Percentiles rank a stretch among this genome's conserved stretches.
These are phyloP conservation scores for Penicillium sumatraense DNA, from an alignment of 2,329 filamentous ascomycete species.

Conservation along the genomic window DNA sequence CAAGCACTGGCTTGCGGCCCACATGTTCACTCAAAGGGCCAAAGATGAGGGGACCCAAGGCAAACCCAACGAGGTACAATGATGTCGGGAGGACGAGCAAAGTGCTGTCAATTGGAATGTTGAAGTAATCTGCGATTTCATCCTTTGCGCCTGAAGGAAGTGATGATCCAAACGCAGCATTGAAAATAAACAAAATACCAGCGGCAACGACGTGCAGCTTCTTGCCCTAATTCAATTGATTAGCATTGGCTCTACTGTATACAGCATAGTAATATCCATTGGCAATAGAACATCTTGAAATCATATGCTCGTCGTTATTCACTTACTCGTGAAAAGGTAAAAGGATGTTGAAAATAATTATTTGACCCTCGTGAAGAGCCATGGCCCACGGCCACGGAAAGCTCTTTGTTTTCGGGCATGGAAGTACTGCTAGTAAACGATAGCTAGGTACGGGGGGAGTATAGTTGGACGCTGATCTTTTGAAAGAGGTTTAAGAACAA, in stretches of 20 bases:
- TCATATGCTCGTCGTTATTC: not conserved
- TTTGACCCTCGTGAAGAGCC: not conserved
- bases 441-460: no score
- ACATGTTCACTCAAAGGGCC: constrained; percentile 44
- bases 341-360: not conserved
- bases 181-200: constrained; percentile 21
- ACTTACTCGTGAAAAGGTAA: not conserved
- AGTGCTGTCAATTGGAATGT: constrained; percentile 19
- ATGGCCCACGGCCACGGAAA: not conserved
- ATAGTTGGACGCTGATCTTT: not conserved
- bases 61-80: constrained; percentile 35
- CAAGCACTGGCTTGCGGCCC: constrained; percentile 45
- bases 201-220: constrained; percentile 17
- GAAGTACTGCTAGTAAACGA: not conserved
- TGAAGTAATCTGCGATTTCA: constrained; percentile 17
- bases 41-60: constrained; percentile 43
- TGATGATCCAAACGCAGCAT: constrained; percentile 24
- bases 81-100: constrained; percentile 36
- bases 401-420: not conserved
- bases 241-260: not conserved
- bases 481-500: not conserved
- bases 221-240: not conserved
- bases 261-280: not conserved
- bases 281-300: not conserved
- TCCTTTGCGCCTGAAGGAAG: constrained; percentile 22